A percentile compares a stretch with the other conserved stretches of the same genome.
These are phyloP conservation scores for Colletotrichum musae DNA, from an alignment of 2,329 filamentous ascomycete species.

Conservation along the genomic window DNA sequence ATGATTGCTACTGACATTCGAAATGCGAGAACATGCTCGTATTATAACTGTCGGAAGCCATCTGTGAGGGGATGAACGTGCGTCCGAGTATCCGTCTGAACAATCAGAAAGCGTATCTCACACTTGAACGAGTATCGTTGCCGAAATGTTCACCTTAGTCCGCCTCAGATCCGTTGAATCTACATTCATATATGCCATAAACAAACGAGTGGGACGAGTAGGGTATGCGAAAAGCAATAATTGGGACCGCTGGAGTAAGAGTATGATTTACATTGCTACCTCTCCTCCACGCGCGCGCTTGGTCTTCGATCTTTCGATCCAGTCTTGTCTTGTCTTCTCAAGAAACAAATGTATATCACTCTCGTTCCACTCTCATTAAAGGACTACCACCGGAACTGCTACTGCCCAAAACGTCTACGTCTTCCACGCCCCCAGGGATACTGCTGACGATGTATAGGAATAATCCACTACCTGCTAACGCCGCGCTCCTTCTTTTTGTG, in stretches of 20 bases:
- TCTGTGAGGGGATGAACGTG: constrained; percentile 8
- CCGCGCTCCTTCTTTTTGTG: constrained; percentile 37
- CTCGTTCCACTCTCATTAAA: constrained; percentile 41
- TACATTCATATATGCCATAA: too few relatives aligned
- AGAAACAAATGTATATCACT: constrained; percentile 36
- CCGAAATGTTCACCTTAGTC: too few relatives aligned
- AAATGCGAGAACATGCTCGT: neutral
- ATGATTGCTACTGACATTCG: neutral
- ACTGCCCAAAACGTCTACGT: constrained; percentile 27
- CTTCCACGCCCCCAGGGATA: constrained; percentile 34
- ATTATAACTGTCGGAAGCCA: neutral
- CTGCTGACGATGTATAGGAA: constrained; percentile 37
- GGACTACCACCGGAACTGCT: constrained; percentile 33
- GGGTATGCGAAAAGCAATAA: neutral
- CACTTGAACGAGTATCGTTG: too few relatives aligned
- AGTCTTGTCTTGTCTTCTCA: constrained; percentile 30
- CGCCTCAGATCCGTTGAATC: too few relatives aligned
- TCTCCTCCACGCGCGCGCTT: constrained; percentile 12
- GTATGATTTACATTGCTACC: constrained; percentile 32
- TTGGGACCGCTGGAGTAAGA: neutral
- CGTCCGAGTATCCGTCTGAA: constrained; percentile 1
- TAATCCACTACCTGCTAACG: constrained; percentile 34
- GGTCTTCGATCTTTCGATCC: constrained; percentile 24
- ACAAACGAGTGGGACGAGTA: too few relatives aligned
- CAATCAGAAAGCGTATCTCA: constrained; percentile 6